Evolutionary conservation across 2,329 filamentous ascomycete species (phyloP).

Genomic region (Botrytis byssoidea): DNA sequence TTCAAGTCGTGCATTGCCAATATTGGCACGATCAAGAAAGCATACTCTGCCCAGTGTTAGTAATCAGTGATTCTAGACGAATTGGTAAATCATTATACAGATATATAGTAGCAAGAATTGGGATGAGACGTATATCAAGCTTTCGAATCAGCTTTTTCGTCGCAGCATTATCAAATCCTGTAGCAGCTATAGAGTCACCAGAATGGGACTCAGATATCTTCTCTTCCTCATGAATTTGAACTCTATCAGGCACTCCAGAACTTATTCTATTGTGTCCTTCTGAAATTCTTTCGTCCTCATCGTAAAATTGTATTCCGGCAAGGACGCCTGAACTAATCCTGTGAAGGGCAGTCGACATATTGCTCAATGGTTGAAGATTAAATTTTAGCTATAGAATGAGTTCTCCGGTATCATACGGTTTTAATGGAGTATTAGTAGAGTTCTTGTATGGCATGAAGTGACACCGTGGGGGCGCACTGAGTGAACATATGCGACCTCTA

Average conservation of each 20-base stretch:
- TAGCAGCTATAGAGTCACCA: neutral
- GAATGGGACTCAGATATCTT: neutral
- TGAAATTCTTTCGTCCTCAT: slow-evolving; percentile 1
- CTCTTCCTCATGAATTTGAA: neutral
- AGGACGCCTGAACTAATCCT: neutral
- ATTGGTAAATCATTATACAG: slow-evolving; percentile 39
- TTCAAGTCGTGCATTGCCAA: slow-evolving; percentile 37
- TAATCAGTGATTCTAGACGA: neutral
- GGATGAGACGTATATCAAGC: slow-evolving; percentile 34
- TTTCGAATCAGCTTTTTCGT: slow-evolving; percentile 33
- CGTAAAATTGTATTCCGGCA: neutral
- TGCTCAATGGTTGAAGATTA: neutral
- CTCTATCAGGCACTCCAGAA: neutral
- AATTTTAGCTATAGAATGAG: neutral
- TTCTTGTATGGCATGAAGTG: neutral
- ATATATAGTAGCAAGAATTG: slow-evolving; percentile 53
- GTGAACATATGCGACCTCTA: neutral
- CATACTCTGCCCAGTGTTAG: slow-evolving; percentile 28
- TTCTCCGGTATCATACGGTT: neutral
- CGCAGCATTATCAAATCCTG: slow-evolving; percentile 26
- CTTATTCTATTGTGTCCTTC: neutral
- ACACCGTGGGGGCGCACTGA: neutral
- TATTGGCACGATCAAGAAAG: slow-evolving; percentile 37
- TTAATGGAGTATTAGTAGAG: neutral
- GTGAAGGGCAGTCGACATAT: neutral